phyloP scores from a whole-genome alignment of 257 asterid species.

The Agastache rugosa region DNA sequence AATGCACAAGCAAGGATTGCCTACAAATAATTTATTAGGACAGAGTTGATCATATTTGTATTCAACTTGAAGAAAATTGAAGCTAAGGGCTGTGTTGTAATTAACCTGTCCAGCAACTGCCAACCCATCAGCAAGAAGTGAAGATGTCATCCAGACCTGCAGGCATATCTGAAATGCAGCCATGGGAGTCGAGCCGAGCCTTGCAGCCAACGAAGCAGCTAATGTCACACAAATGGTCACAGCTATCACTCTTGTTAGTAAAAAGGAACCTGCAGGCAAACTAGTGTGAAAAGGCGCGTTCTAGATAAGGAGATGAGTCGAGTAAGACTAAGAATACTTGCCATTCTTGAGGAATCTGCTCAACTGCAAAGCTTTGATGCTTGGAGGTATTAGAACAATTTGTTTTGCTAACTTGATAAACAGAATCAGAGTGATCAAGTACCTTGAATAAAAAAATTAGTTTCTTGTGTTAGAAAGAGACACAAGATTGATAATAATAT shows the following conservation, averaged over 20 bases:
- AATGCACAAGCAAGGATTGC: conserved; percentile 97
- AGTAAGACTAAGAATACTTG: conserved; percentile 18
- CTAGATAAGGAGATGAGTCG: background rate
- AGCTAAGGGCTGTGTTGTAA: background rate
- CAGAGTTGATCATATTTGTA: no score
- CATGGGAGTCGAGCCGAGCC: conserved; percentile 83
- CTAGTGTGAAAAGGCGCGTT: background rate
- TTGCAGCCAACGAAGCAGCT: conserved; percentile 89
- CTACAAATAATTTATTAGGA: conserved; percentile 34
- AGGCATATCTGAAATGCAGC: conserved; percentile 96
- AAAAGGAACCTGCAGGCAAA: conserved; percentile 54
- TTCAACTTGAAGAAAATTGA: no score
- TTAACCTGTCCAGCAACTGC: conserved; percentile 99
- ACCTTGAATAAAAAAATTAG: conserved; percentile 38
- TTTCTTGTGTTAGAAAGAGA: no score
- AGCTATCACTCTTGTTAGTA: conserved; percentile 85
- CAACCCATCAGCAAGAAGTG: conserved; percentile 94
- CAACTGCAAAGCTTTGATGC: conserved; percentile 68
- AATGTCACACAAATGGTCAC: conserved; percentile 89
- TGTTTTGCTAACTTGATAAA: conserved; percentile 62
- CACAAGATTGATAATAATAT: no score
- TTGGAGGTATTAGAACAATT: conserved; percentile 81
- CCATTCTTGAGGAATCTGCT: conserved; percentile 86
- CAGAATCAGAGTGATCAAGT: conserved; percentile 73
- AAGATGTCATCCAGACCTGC: conserved; percentile 93